phyloP scores from a whole-genome alignment of 2,329 filamentous ascomycete genomes.

The Penicillium sclerotiorum region DNA sequence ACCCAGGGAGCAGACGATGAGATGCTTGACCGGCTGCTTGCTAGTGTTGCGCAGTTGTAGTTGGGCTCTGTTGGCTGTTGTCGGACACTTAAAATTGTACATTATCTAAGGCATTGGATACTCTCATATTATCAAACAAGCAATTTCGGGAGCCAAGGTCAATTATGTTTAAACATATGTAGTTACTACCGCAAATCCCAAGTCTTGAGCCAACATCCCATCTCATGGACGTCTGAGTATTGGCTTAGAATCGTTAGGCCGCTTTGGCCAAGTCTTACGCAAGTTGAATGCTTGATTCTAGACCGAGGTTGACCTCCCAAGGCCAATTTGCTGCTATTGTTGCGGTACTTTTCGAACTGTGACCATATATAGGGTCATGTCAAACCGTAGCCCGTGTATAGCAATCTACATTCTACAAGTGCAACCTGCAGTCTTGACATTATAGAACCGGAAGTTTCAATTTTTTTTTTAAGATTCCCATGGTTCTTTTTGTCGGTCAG shows the following conservation, averaged over 20 bases:
- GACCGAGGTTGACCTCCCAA: no score
- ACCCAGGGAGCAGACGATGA: conserved; percentile 19
- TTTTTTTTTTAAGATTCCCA: conserved; percentile 33
- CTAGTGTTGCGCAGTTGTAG: conserved; percentile 37
- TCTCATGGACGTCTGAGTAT: no score
- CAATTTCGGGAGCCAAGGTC: background rate
- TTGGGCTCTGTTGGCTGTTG: background rate
- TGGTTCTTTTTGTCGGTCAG: conserved; percentile 29
- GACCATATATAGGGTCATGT: no score
- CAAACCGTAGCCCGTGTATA: no score
- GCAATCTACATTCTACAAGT: no score
- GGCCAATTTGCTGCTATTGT: no score
- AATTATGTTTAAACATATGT: background rate
- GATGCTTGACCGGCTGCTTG: conserved; percentile 35
- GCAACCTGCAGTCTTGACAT: conserved; percentile 13
- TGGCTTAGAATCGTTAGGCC: no score
- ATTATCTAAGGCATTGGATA: conserved; percentile 4
- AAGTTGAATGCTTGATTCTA: no score
- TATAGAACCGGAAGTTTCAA: conserved; percentile 31
- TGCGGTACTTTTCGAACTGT: no score
- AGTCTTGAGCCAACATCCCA: no score
- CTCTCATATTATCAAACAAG: background rate
- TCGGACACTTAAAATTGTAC: conserved; percentile 3
- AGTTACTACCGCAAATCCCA: no score
- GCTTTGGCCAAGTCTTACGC: no score